Percentiles rank a stretch among this genome's conserved stretches.
These are phyloP conservation scores for Poterioochromonas sp. DNA, from an alignment of 352 stramenopile genomes.

Conservation along the genomic window DNA sequence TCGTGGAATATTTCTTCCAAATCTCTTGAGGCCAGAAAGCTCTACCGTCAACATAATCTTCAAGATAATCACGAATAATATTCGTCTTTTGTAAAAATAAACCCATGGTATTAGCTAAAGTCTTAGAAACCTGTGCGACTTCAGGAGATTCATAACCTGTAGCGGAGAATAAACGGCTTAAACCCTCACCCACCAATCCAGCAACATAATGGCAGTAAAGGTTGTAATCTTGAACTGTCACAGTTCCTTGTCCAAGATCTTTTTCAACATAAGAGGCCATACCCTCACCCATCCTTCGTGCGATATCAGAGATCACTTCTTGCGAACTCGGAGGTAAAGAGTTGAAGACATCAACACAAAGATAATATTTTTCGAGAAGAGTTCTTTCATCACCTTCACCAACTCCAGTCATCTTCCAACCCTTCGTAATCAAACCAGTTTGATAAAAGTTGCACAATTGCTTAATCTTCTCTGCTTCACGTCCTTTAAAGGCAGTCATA, in stretches of 20 bases:
- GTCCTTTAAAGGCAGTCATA: conserved; percentile 61
- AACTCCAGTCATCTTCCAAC: conserved; percentile 61
- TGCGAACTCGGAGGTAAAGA: conserved; percentile 36
- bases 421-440: conserved; percentile 56
- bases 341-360: conserved; percentile 44
- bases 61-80: conserved; percentile 85
- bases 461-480: conserved; percentile 39
- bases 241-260: conserved; percentile 74
- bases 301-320: conserved; percentile 73
- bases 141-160: conserved; percentile 58
- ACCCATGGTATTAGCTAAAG: conserved; percentile 62
- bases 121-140: conserved; percentile 40
- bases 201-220: conserved; percentile 82
- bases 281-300: conserved; percentile 67
- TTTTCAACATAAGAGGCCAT: conserved; percentile 80
- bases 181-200: conserved; percentile 72
- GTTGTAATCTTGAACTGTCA: conserved; percentile 68
- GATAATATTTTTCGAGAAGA: conserved; percentile 63
- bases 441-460: conserved; percentile 61
- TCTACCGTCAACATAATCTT: conserved; percentile 79
- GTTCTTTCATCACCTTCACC: conserved; percentile 62
- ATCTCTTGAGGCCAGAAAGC: conserved; percentile 77
- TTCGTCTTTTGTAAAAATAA: conserved; percentile 86
- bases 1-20: conserved; percentile 63
- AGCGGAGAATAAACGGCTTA: conserved; percentile 70